These are phyloP conservation scores for Colletotrichum somersetense DNA, from an alignment of 2,329 filamentous ascomycete genomes.

Conservation along the genomic window DNA sequence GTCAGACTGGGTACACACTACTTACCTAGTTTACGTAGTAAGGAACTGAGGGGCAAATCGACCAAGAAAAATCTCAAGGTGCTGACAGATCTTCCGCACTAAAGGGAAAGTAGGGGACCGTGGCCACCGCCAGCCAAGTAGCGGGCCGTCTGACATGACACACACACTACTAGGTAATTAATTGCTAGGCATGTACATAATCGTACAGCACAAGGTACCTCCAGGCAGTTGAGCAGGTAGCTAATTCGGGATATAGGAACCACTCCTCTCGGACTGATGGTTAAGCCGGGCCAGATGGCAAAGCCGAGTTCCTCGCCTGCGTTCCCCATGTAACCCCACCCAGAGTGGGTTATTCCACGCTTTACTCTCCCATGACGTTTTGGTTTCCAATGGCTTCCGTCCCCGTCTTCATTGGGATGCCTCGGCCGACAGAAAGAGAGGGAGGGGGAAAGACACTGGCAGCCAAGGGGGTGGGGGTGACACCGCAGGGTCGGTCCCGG, in stretches of 20 bases:
- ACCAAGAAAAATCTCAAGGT: neutral
- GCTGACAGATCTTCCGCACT: constrained; percentile 9
- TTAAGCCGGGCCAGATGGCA: constrained; percentile 3
- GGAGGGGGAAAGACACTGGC: neutral
- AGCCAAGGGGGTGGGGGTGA: neutral
- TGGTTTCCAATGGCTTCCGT: constrained; percentile 28
- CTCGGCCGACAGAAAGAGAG: neutral
- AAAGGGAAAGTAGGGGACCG: neutral
- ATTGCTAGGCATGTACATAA: too few species aligned
- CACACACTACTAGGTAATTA: too few species aligned
- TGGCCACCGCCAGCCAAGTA: neutral
- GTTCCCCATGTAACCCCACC: neutral
- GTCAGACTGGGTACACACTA: neutral
- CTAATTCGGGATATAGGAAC: constrained; percentile 29
- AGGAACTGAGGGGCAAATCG: constrained; percentile 28
- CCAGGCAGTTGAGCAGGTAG: too few species aligned
- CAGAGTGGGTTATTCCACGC: constrained; percentile 23
- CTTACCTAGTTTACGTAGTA: too few species aligned
- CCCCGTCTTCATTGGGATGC: constrained; percentile 1
- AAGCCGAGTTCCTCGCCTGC: constrained; percentile 3
- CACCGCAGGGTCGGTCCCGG: constrained; percentile 27
- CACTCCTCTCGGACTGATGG: constrained; percentile 13
- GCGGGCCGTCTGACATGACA: neutral
- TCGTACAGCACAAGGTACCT: too few species aligned
- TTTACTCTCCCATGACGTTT: constrained; percentile 38